Evolutionary conservation across 2,329 filamentous ascomycete genomes (phyloP).

Genomic region (Fusarium tupiense): DNA sequence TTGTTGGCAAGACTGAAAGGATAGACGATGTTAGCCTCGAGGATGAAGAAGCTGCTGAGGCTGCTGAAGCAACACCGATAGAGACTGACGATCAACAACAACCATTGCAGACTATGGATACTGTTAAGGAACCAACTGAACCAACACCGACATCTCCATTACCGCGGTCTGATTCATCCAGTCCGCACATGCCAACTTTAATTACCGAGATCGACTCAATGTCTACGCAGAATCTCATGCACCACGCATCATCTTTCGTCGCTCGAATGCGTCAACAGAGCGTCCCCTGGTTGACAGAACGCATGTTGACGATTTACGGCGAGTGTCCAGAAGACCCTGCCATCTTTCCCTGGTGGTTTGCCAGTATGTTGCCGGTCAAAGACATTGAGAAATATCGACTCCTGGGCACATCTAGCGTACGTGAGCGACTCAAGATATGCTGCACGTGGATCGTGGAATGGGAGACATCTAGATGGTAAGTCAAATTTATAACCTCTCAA

Average conservation of each 20-base stretch:
- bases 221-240: slow-evolving; percentile 76
- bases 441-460: slow-evolving; percentile 80
- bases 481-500: background rate
- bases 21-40: slow-evolving; percentile 84
- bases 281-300: slow-evolving; percentile 78
- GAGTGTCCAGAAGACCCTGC: slow-evolving; percentile 80
- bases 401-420: slow-evolving; percentile 77
- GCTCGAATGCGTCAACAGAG: slow-evolving; percentile 73
- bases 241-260: slow-evolving; percentile 74
- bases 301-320: slow-evolving; percentile 79
- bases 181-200: slow-evolving; percentile 7
- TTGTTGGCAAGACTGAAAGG: slow-evolving; percentile 77
- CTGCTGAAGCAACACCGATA: slow-evolving; percentile 60
- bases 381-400: slow-evolving; percentile 84
- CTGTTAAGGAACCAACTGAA: slow-evolving; percentile 1
- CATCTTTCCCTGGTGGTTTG: slow-evolving; percentile 90
- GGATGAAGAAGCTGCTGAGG: slow-evolving; percentile 82
- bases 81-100: background rate
- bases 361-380: slow-evolving; percentile 79
- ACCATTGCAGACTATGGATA: background rate
- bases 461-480: slow-evolving; percentile 77
- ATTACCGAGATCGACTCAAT: slow-evolving; percentile 51
- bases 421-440: slow-evolving; percentile 84
- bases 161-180: slow-evolving; percentile 4
- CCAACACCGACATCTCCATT: background rate